Percentiles rank a stretch among this genome's conserved stretches.
These are phyloP conservation scores for Neospermospora avenae DNA, from an alignment of 2,329 filamentous ascomycete species.

Conservation along the genomic window DNA sequence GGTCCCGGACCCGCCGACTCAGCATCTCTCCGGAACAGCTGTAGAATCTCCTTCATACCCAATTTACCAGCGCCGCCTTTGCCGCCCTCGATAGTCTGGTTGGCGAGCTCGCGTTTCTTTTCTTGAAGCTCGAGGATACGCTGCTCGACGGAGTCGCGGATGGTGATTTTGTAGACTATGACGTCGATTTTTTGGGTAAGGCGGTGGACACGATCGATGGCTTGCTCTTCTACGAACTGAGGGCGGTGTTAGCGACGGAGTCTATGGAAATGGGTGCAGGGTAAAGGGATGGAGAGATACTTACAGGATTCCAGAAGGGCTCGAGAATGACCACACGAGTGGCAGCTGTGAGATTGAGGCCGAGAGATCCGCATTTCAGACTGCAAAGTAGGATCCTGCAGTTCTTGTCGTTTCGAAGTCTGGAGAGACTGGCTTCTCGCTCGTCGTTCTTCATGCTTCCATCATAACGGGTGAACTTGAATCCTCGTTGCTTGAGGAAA, in stretches of 20 bases:
- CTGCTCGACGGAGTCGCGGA: constrained; percentile 84
- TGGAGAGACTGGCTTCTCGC: constrained; percentile 79
- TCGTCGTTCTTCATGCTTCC: constrained; percentile 92
- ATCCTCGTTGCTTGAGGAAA: constrained; percentile 71
- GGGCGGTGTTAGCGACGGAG: constrained; percentile 11
- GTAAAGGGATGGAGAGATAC: constrained; percentile 5
- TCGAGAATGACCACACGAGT: constrained; percentile 92
- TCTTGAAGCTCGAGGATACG: constrained; percentile 93
- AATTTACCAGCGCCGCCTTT: constrained; percentile 76
- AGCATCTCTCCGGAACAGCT: constrained; percentile 60
- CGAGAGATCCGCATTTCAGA: constrained; percentile 88
- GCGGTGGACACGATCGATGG: constrained; percentile 97
- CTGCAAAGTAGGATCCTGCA: constrained; percentile 88
- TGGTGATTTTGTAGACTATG: constrained; percentile 89
- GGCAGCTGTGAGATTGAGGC: constrained; percentile 90
- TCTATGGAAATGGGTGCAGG: background rate
- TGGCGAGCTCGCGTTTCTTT: constrained; percentile 88
- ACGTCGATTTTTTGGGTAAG: constrained; percentile 95
- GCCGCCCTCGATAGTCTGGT: constrained; percentile 81
- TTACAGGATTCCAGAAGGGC: constrained; percentile 89
- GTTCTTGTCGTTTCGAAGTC: constrained; percentile 68
- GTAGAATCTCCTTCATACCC: constrained; percentile 88
- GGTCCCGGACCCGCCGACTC: constrained; percentile 27
- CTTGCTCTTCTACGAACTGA: constrained; percentile 97
- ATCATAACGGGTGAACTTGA: constrained; percentile 87